phyloP scores from a whole-genome alignment of 2,329 filamentous ascomycete species.

The Xylariales sp. region DNA sequence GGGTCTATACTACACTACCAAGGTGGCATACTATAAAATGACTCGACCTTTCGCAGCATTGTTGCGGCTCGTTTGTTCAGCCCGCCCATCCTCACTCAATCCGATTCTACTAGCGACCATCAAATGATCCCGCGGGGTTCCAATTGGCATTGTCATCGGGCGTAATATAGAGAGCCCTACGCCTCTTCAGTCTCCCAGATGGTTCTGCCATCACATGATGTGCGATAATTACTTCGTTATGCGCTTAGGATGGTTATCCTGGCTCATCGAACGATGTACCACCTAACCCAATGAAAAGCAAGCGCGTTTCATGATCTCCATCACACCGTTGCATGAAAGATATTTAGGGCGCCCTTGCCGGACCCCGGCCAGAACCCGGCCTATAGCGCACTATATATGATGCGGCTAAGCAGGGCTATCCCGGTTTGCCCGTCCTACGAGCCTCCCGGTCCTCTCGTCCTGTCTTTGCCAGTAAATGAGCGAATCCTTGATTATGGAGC shows the following conservation, averaged over 20 bases:
- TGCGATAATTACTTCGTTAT: constrained; percentile 28
- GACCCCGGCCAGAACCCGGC: constrained; percentile 41
- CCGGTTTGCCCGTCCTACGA: constrained; percentile 40
- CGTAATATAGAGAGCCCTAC: constrained; percentile 11
- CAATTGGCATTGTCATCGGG: constrained; percentile 2
- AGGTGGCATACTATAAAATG: background rate
- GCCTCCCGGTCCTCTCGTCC: constrained; percentile 37
- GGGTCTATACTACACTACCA: constrained; percentile 1
- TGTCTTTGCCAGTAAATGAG: constrained; percentile 31
- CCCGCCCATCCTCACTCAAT: background rate
- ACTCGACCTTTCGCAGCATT: constrained; percentile 4
- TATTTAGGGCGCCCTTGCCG: constrained; percentile 42
- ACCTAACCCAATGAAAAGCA: constrained; percentile 34
- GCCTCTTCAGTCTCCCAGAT: background rate
- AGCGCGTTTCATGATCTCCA: constrained; percentile 38
- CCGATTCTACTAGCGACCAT: background rate
- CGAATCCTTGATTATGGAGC: constrained; percentile 38
- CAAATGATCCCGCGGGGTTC: background rate
- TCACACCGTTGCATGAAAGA: constrained; percentile 40
- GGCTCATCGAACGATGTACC: constrained; percentile 30
- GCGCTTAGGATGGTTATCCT: constrained; percentile 6
- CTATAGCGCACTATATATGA: constrained; percentile 27
- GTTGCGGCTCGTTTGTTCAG: background rate
- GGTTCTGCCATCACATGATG: constrained; percentile 26
- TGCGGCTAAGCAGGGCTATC: constrained; percentile 41